A percentile compares a stretch with the other conserved stretches of the same genome.
Conservation (phyloP, 2,329 filamentous ascomycete species). For the Aspergillus sp. region DNA sequence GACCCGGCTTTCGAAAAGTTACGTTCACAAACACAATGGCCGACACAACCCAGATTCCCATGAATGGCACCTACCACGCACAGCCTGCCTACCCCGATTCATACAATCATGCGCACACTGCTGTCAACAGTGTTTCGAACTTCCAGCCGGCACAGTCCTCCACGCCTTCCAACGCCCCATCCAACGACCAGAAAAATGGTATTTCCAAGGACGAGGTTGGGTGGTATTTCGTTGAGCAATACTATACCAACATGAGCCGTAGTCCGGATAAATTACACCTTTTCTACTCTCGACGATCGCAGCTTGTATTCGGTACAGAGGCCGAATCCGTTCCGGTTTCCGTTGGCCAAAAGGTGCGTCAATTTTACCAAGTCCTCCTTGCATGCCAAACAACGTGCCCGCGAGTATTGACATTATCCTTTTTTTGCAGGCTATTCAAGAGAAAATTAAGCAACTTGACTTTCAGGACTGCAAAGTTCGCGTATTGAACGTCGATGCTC, state of each 20-base stretch:
- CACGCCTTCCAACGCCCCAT: slow-evolving; percentile 39
- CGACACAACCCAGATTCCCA: slow-evolving; percentile 40
- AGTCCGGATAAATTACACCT: slow-evolving; percentile 90
- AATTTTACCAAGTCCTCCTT: not conserved
- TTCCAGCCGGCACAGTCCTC: slow-evolving; percentile 42
- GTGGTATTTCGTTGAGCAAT: slow-evolving; percentile 99
- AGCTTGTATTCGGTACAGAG: slow-evolving; percentile 90
- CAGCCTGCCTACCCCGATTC: slow-evolving; percentile 41
- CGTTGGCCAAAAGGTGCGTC: slow-evolving; percentile 78
- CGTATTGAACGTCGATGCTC: slow-evolving; percentile 95
- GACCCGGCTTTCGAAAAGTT: slow-evolving; percentile 11
- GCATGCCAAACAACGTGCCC: not conserved
- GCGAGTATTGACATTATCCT: slow-evolving; percentile 13
- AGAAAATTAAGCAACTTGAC: slow-evolving; percentile 87
- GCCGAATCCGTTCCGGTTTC: slow-evolving; percentile 84
- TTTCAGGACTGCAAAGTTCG: slow-evolving; percentile 98
- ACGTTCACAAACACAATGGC: slow-evolving; percentile 33
- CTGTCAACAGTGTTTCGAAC: slow-evolving; percentile 36
- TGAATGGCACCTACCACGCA: slow-evolving; percentile 44
- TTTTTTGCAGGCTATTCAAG: slow-evolving; percentile 73
- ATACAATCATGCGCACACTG: slow-evolving; percentile 35
- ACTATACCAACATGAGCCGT: slow-evolving; percentile 97
- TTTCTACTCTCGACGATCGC: slow-evolving; percentile 94
- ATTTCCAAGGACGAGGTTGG: slow-evolving; percentile 89
- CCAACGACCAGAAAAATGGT: slow-evolving; percentile 41